phyloP scores from a whole-genome alignment of 768 basidiomycete species.

The Kwoniella newhampshirensis region DNA sequence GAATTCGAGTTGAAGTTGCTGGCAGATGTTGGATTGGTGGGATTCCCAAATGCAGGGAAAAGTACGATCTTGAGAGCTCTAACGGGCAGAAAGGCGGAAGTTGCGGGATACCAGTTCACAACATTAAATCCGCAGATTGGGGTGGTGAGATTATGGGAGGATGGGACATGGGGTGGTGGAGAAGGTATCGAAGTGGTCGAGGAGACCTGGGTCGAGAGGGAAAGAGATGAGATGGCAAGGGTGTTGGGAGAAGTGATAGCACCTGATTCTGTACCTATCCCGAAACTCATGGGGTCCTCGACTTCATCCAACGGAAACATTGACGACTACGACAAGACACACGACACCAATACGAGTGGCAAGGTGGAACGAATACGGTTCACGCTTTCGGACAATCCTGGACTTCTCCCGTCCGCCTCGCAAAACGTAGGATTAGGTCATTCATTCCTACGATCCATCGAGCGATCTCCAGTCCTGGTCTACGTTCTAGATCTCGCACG shows the following conservation, averaged over 20 bases:
- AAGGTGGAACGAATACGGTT: slow-evolving; percentile 73
- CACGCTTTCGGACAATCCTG: slow-evolving; percentile 96
- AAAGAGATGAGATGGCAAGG: slow-evolving; percentile 28
- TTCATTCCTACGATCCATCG: slow-evolving; percentile 87
- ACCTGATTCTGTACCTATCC: neutral
- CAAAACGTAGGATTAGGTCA: slow-evolving; percentile 91
- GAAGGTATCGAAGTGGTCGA: slow-evolving; percentile 37
- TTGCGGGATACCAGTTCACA: slow-evolving; percentile 91
- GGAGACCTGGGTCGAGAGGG: slow-evolving; percentile 47
- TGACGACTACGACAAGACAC: slow-evolving; percentile 1
- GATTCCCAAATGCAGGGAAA: slow-evolving; percentile 87
- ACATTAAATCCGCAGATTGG: slow-evolving; percentile 93
- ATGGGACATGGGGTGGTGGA: slow-evolving; percentile 65
- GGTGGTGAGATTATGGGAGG: slow-evolving; percentile 76
- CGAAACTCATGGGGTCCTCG: neutral
- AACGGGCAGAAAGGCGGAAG: slow-evolving; percentile 79
- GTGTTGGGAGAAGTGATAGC: slow-evolving; percentile 31
- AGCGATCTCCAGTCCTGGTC: slow-evolving; percentile 81
- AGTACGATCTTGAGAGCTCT: slow-evolving; percentile 87
- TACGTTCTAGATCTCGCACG: slow-evolving; percentile 88
- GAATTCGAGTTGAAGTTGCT: slow-evolving; percentile 87
- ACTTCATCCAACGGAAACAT: neutral
- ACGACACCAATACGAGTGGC: slow-evolving; percentile 12
- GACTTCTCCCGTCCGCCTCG: slow-evolving; percentile 78
- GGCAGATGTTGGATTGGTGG: slow-evolving; percentile 93